phyloP scores from a whole-genome alignment of 441 rosid genomes.

The Populus tomentosa region DNA sequence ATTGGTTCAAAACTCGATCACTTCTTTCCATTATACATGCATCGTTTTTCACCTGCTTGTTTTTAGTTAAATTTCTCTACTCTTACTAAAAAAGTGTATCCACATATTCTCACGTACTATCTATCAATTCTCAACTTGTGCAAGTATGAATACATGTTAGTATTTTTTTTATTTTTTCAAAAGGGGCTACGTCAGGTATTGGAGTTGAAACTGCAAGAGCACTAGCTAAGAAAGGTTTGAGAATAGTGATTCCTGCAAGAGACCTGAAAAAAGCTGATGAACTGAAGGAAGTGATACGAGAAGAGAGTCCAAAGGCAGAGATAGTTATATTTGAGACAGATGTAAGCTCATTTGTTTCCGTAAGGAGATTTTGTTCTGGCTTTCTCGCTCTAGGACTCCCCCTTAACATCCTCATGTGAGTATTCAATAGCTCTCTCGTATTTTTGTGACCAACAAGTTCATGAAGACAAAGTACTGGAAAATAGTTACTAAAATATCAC shows the following conservation, averaged over 20 bases:
- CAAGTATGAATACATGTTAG: too few species aligned
- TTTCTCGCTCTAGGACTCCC: slow-evolving; percentile 68
- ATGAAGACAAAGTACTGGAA: background rate
- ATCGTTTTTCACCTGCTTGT: background rate
- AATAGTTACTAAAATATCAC: background rate
- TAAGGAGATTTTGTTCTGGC: slow-evolving; percentile 54
- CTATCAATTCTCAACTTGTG: background rate
- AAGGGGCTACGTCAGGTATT: slow-evolving; percentile 93
- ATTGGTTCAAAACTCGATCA: background rate
- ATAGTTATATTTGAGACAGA: slow-evolving; percentile 60
- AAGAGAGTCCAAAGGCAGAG: slow-evolving; percentile 62
- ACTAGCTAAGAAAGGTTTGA: slow-evolving; percentile 72
- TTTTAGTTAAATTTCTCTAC: background rate
- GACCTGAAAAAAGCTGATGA: slow-evolving; percentile 63
- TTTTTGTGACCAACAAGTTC: too few species aligned
- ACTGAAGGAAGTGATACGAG: slow-evolving; percentile 47
- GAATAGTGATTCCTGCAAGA: slow-evolving; percentile 77
- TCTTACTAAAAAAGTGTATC: background rate
- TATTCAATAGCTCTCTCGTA: background rate
- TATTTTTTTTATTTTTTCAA: too few species aligned
- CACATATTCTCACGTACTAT: too few species aligned
- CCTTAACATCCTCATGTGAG: slow-evolving; percentile 84
- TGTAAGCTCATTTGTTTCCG: slow-evolving; percentile 74
- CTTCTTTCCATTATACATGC: background rate
- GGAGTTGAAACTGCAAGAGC: slow-evolving; percentile 88